Percentiles rank a stretch among this genome's conserved stretches.
phyloP scores from a whole-genome alignment of 2,329 filamentous ascomycete species.

The Cercospora zeae-maydis region DNA sequence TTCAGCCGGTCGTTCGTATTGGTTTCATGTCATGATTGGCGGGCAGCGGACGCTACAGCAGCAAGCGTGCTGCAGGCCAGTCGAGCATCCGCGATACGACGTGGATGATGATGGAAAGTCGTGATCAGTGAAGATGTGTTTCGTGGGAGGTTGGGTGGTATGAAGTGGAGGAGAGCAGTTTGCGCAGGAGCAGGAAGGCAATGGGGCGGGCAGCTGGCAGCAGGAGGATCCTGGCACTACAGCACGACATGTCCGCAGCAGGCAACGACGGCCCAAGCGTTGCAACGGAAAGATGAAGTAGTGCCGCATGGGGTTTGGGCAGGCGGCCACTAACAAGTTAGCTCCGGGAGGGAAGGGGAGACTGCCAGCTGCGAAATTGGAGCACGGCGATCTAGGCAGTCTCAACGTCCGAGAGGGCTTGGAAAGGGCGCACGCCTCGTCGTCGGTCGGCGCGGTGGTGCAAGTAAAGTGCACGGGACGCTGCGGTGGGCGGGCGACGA shows the following conservation, averaged over 20 bases:
- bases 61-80: background rate
- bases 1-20: conserved; percentile 7
- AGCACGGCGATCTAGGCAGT: background rate
- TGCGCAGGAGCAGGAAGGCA: background rate
- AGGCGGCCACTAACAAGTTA: too few relatives aligned
- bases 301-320: conserved; percentile 1
- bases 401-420: background rate
- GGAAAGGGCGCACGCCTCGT: background rate
- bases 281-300: conserved; percentile 2
- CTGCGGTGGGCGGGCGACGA: background rate
- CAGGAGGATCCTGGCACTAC: background rate
- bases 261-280: background rate
- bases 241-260: background rate
- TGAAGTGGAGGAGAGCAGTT: background rate
- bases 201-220: too few relatives aligned
- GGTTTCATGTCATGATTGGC: conserved; percentile 2
- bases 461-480: too few relatives aligned
- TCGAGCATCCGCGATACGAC: background rate
- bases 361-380: conserved; percentile 9
- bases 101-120: background rate
- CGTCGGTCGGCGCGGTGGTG: too few relatives aligned
- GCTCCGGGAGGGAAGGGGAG: too few relatives aligned
- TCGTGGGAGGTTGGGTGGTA: background rate
- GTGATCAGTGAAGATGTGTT: background rate
- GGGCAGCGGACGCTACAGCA: background rate